Evolutionary conservation across 148 eudicot genomes (phyloP).

Genomic region (Euryodendron excelsum): DNA sequence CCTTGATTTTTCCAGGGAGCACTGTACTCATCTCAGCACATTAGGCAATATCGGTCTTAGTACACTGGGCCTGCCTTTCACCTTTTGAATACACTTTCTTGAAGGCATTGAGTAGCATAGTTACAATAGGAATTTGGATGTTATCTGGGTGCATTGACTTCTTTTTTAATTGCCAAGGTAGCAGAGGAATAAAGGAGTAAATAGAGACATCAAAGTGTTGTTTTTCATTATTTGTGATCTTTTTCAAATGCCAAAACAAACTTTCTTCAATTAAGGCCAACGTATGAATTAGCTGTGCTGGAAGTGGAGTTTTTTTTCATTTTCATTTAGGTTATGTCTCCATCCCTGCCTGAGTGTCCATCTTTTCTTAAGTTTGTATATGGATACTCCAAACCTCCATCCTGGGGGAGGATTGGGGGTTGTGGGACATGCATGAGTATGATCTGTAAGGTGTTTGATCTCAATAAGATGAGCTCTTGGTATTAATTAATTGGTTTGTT

Average conservation of each 20-base stretch:
- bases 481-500: neutral
- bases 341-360: neutral
- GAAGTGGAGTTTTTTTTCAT: neutral
- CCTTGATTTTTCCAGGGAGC: neutral
- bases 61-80: neutral
- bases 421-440: neutral
- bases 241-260: neutral
- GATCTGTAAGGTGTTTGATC: neutral
- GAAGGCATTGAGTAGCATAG: neutral
- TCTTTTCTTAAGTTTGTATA: neutral
- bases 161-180: neutral
- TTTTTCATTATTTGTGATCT: neutral
- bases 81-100: neutral
- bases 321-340: neutral
- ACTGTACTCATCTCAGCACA: neutral
- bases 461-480: conserved; percentile 7
- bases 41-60: neutral
- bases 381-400: neutral
- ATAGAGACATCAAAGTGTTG: neutral
- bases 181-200: neutral
- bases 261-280: neutral
- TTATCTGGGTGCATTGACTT: neutral
- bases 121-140: neutral
- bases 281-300: neutral
- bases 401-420: neutral